Percentiles rank a stretch among this genome's conserved stretches.
phyloP scores from a whole-genome alignment of 2,329 filamentous ascomycete species.

The Atkinsonella hypoxylon region DNA sequence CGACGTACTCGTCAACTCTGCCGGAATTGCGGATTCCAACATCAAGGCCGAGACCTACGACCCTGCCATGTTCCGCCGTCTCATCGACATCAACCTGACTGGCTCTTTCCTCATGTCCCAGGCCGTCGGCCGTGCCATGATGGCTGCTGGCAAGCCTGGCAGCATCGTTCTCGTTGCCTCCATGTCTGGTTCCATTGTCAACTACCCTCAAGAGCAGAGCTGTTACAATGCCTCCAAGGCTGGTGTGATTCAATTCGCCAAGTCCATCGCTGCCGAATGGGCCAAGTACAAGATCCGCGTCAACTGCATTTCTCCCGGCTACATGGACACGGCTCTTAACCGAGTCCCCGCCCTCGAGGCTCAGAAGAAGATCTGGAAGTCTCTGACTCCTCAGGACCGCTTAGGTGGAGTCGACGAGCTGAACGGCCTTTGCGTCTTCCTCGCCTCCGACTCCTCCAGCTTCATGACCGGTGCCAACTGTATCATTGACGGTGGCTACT shows the following conservation, averaged over 20 bases:
- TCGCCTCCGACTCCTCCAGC: conserved; percentile 57
- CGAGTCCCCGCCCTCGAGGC: conserved; percentile 65
- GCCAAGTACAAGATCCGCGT: conserved; percentile 70
- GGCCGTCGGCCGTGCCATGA: conserved; percentile 61
- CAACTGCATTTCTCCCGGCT: conserved; percentile 75
- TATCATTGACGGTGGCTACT: conserved; percentile 60
- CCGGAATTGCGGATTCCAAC: conserved; percentile 74
- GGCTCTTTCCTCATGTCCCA: conserved; percentile 70
- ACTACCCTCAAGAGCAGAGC: conserved; percentile 73
- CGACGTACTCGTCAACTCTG: conserved; percentile 68
- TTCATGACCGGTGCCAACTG: conserved; percentile 73
- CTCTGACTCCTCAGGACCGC: conserved; percentile 60
- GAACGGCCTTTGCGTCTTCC: conserved; percentile 65
- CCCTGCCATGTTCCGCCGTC: conserved; percentile 61
- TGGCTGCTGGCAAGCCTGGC: conserved; percentile 56
- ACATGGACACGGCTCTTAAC: conserved; percentile 79
- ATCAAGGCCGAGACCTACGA: conserved; percentile 72
- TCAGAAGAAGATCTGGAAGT: conserved; percentile 73
- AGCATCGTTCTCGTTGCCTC: conserved; percentile 66
- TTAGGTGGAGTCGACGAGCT: conserved; percentile 64
- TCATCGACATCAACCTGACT: conserved; percentile 73
- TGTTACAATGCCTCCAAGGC: conserved; percentile 82
- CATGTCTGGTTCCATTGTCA: conserved; percentile 76
- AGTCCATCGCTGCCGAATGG: conserved; percentile 76
- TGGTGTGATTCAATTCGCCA: conserved; percentile 64